Conservation (phyloP, 2,329 filamentous ascomycete species). For the Hymenoscyphus repandus region DNA sequence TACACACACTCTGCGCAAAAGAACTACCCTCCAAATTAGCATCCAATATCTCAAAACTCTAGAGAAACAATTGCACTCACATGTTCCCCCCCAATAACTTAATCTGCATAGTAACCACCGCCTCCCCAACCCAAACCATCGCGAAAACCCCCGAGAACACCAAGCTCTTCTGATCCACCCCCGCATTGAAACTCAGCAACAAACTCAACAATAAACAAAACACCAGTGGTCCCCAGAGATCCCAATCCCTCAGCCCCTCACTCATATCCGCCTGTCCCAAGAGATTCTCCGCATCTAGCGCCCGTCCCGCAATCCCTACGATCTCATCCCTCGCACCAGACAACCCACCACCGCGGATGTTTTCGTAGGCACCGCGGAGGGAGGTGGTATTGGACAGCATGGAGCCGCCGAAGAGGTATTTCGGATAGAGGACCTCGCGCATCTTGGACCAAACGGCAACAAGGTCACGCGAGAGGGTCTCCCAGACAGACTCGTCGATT, state of each 20-base stretch:
- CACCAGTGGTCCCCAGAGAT: conserved; percentile 93
- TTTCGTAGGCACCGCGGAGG: conserved; percentile 57
- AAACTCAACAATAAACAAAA: conserved; percentile 88
- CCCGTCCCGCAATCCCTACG: conserved; percentile 53
- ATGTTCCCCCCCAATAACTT: conserved; percentile 95
- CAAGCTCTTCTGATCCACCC: conserved; percentile 72
- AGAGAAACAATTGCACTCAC: conserved; percentile 53
- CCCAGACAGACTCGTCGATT: conserved; percentile 96
- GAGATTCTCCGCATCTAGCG: conserved; percentile 58
- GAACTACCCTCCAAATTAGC: conserved; percentile 54
- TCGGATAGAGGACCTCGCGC: conserved; percentile 92
- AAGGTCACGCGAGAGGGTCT: conserved; percentile 88
- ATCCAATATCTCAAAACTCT: conserved; percentile 15
- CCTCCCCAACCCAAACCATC: conserved; percentile 94
- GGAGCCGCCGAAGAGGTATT: conserved; percentile 75
- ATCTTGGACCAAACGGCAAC: conserved; percentile 96
- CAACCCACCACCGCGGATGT: conserved; percentile 53
- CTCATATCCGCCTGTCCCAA: conserved; percentile 68
- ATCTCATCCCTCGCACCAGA: conserved; percentile 58
- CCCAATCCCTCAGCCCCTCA: conserved; percentile 90
- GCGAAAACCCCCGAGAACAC: conserved; percentile 97
- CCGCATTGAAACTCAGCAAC: conserved; percentile 78
- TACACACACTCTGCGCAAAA: conserved; percentile 95
- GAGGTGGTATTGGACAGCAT: conserved; percentile 54
- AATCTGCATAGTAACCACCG: conserved; percentile 95